phyloP scores from a whole-genome alignment of 2,329 filamentous ascomycete genomes.

The Fusarium sp. region DNA sequence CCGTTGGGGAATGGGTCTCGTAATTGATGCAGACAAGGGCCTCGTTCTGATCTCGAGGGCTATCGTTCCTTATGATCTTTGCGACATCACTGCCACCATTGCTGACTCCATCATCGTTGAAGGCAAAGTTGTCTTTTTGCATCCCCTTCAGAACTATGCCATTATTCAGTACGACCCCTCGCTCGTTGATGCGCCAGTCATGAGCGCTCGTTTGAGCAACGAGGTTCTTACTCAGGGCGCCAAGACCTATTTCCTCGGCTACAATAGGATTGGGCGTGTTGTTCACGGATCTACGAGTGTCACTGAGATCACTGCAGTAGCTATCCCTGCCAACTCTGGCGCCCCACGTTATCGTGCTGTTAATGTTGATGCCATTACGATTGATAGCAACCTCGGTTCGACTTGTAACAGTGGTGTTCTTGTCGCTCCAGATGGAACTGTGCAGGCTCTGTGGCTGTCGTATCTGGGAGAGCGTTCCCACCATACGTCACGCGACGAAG shows the following conservation, averaged over 20 bases:
- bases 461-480: slow-evolving; percentile 91
- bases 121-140: slow-evolving; percentile 94
- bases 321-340: slow-evolving; percentile 92
- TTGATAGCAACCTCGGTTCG: slow-evolving; percentile 90
- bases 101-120: slow-evolving; percentile 96
- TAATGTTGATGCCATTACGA: slow-evolving; percentile 96
- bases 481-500: slow-evolving; percentile 86
- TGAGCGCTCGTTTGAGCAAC: slow-evolving; percentile 85
- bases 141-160: slow-evolving; percentile 96
- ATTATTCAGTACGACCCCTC: slow-evolving; percentile 94
- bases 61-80: slow-evolving; percentile 95
- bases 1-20: slow-evolving; percentile 94
- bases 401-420: slow-evolving; percentile 96
- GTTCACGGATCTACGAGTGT: slow-evolving; percentile 95
- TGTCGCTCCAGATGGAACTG: slow-evolving; percentile 87
- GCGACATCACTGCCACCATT: slow-evolving; percentile 95
- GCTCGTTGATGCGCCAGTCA: slow-evolving; percentile 92
- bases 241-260: slow-evolving; percentile 96
- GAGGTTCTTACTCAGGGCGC: slow-evolving; percentile 91
- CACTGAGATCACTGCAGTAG: slow-evolving; percentile 96
- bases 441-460: slow-evolving; percentile 95
- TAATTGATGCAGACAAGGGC: slow-evolving; percentile 97
- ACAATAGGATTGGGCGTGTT: slow-evolving; percentile 94
- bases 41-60: slow-evolving; percentile 94
- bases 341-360: slow-evolving; percentile 94